phyloP scores from a whole-genome alignment of 495 filamentous ascomycete genomes.

The Podospora didyma region DNA sequence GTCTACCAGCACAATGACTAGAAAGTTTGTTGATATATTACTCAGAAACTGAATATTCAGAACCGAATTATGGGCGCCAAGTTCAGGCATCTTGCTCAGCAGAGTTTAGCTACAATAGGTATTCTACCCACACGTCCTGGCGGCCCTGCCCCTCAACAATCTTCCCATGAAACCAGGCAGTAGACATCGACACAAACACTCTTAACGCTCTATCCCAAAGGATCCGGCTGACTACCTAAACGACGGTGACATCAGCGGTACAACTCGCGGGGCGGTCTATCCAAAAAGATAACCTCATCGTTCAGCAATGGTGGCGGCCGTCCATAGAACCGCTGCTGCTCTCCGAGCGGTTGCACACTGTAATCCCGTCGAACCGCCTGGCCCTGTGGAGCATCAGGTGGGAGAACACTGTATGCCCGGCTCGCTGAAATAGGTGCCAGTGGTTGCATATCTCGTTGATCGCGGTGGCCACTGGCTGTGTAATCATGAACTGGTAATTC shows the following conservation, averaged over 20 bases:
- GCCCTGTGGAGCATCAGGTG: conserved; percentile 13
- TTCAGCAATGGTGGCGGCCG: conserved; percentile 20
- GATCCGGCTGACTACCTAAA: background rate
- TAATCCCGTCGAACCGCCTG: conserved; percentile 21
- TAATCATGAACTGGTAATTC: conserved; percentile 41
- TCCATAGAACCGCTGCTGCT: conserved; percentile 22
- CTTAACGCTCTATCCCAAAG: no score
- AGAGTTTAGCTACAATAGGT: no score
- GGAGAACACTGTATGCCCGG: conserved; percentile 43
- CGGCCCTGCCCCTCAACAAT: no score
- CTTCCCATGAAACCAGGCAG: no score
- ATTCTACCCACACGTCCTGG: no score
- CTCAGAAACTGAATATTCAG: no score
- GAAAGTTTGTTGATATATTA: no score
- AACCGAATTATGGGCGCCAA: no score
- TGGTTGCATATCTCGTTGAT: conserved; percentile 34
- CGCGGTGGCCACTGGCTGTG: conserved; percentile 18
- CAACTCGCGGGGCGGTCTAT: conserved; percentile 33
- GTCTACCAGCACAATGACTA: no score
- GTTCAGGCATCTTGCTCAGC: no score
- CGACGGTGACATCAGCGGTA: conserved; percentile 17
- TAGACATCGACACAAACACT: no score
- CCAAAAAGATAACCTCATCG: conserved; percentile 45
- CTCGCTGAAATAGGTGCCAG: conserved; percentile 18
- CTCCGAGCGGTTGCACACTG: conserved; percentile 30